Conservation (phyloP, 2,329 filamentous ascomycete genomes). For the Xylaria arbuscula region DNA sequence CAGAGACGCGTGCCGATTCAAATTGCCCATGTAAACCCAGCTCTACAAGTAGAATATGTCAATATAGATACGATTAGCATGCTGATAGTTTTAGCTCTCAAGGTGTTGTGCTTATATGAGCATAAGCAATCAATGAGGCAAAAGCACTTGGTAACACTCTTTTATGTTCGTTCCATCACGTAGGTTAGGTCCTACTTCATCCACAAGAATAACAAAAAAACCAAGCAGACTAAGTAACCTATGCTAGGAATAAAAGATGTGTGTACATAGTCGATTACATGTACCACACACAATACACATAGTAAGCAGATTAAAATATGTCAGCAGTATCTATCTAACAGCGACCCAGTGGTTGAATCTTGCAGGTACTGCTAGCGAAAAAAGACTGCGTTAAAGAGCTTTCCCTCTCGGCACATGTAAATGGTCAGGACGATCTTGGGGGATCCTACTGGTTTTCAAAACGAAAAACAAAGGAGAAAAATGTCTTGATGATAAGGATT, state of each 20-base stretch:
- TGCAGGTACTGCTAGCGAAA: constrained; percentile 98
- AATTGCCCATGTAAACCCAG: constrained; percentile 6
- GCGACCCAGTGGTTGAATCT: constrained; percentile 73
- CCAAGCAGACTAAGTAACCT: neutral
- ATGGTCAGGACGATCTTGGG: constrained; percentile 91
- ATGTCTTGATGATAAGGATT: constrained; percentile 94
- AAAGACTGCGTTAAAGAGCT: constrained; percentile 76
- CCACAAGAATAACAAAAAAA: neutral
- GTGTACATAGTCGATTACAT: neutral
- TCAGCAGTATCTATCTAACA: constrained; percentile 98
- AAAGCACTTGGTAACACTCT: no score
- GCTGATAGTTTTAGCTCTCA: neutral
- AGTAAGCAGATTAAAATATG: constrained; percentile 62
- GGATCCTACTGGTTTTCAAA: constrained; percentile 52
- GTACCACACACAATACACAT: neutral
- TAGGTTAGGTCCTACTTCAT: neutral
- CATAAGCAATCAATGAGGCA: neutral
- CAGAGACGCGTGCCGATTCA: neutral
- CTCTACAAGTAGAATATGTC: neutral
- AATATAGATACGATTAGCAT: neutral
- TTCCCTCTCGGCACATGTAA: constrained; percentile 85
- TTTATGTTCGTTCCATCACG: neutral
- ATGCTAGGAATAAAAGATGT: neutral
- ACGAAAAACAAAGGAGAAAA: constrained; percentile 28
- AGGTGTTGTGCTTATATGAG: neutral